Evolutionary conservation across 345 rosid species (phyloP), one percentile per base, ranked within the genome.

Genomic region (Crucihimalaya himalaica): DNA sequence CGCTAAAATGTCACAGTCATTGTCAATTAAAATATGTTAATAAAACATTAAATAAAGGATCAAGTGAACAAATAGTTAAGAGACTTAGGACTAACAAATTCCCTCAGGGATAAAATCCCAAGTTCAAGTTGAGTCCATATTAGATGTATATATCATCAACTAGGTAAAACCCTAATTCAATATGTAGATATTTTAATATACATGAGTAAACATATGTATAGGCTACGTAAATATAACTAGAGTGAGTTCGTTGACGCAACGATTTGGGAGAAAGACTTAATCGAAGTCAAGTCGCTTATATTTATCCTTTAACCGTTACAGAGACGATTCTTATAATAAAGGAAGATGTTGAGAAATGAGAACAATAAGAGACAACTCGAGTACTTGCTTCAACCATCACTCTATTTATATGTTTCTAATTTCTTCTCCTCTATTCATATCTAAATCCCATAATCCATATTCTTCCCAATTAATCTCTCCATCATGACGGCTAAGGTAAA

Each of bases 401-500:
- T 31, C 48, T 61, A 39, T 76, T 8, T 76, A 75, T 68, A 75
- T 63, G 9, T 15, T 53, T 27, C 53, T 20, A 4, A 56, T 19
- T 25, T 48, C 43, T 19, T 70, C 71, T 70, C 3, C 47, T 71
- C 29, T 34, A 63, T 28, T 75, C 64, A 75, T 61, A 16, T 23
- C 63, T 23, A 13, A 50, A 19, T 37, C 28, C 51, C 47, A 71
- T 12, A 55, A 25, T 46, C 23, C 39, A 27, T 28, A 46, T 15
- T 57, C 50, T 39, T 77, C 51, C 25, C 11, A 23, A 25, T 6
- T 2, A 35, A 34, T 46, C 61, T 43, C 59, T 63, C 23, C 55
- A 65, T 52, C 77, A 77, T 77, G 80, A 34, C 76, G 47, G 18
- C 27, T 50, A 77, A 77, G 80, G 80, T 77, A 64, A 77, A 10